Base-by-base conservation (phyloP, 805 yeast genomes). In the Tanozyma kutaoensis region DNA sequence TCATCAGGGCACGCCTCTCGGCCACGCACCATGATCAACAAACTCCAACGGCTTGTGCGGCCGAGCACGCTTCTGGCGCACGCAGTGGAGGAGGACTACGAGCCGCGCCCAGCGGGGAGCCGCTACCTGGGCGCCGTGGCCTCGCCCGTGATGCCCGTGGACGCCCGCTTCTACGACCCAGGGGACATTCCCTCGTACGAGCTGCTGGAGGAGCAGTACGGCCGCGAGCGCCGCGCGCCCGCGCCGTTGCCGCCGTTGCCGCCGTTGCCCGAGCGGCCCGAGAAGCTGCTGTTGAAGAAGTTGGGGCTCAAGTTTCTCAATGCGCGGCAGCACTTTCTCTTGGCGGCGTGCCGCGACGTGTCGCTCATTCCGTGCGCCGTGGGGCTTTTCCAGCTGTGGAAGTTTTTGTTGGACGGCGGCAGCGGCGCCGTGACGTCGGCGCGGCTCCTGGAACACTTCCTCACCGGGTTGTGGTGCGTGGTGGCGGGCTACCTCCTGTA, bases 381-480 rank as follows among this genome's bases (percentile, higher is more conserved):
- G 8, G 78, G 81, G 23, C 50, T 69, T 9, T 48, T 58, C 23
- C 58, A 50, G 22, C 58, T 74, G 12, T 54, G 64, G 63, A 49
- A 56, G 29, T 52, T 49, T 24, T 50, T 57, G 24, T 31, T 45
- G 23, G 28, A 24, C 20, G 35, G 14, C 38, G 37, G 14, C 30
- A 24, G 15, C 22, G 23, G 13, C 36, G 62, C 28, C 13, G 45
- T 72, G 14, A 70, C 78, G 1, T 49, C 67, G 1, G 85, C 81
- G 1, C 56, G 85, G 22, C 67, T 82, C 1, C 72, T 86, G 0
- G 95, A 85, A 45, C 77, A 76, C 39, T 62, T 84, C 33, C 55
- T 85, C 32, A 78, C 93, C 4, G 86, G 86, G 0, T 48, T 88
- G n/a, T 88, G 97, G 97, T 82, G 95, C 47, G 43, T 79, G 4